phyloP scores from a whole-genome alignment of 345 rosid genomes.

The Populus euphratica region DNA sequence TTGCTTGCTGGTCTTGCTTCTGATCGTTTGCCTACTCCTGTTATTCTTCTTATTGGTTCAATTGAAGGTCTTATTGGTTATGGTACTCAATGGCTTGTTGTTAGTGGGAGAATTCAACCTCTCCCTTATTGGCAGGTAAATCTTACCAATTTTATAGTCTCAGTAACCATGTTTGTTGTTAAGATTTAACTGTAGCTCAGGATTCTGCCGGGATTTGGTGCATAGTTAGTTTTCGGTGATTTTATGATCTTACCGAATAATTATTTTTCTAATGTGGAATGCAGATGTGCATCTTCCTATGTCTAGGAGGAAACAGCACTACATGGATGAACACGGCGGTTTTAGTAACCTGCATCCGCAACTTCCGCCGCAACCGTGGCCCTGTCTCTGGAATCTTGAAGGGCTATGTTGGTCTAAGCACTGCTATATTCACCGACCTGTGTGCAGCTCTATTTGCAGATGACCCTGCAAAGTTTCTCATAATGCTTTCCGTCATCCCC shows the following conservation, averaged over 20 bases:
- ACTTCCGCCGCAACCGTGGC: constrained; percentile 83
- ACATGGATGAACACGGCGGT: constrained; percentile 99
- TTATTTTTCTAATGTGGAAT: constrained; percentile 16
- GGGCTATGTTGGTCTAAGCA: constrained; percentile 83
- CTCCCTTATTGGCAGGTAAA: constrained; percentile 87
- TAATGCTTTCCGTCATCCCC: constrained; percentile 70
- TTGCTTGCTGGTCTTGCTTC: constrained; percentile 89
- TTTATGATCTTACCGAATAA: neutral
- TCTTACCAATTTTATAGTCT: neutral
- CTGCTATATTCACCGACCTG: constrained; percentile 89
- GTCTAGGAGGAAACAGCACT: constrained; percentile 93
- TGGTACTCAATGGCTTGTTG: constrained; percentile 94
- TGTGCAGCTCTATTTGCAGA: constrained; percentile 74
- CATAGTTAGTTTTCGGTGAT: neutral
- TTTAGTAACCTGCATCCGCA: constrained; percentile 80
- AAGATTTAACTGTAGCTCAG: no score
- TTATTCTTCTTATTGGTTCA: constrained; percentile 72
- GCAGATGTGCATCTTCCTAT: constrained; percentile 69
- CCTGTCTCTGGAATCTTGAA: constrained; percentile 89
- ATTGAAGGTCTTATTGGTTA: constrained; percentile 88
- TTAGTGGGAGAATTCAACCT: constrained; percentile 57
- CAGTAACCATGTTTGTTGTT: no score
- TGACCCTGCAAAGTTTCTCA: constrained; percentile 54
- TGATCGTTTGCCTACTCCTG: constrained; percentile 61
- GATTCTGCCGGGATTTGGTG: neutral